These are phyloP conservation scores for Yamadazyma pseudoaaseri DNA, from an alignment of 1,139 yeast species.

Conservation along the genomic window DNA sequence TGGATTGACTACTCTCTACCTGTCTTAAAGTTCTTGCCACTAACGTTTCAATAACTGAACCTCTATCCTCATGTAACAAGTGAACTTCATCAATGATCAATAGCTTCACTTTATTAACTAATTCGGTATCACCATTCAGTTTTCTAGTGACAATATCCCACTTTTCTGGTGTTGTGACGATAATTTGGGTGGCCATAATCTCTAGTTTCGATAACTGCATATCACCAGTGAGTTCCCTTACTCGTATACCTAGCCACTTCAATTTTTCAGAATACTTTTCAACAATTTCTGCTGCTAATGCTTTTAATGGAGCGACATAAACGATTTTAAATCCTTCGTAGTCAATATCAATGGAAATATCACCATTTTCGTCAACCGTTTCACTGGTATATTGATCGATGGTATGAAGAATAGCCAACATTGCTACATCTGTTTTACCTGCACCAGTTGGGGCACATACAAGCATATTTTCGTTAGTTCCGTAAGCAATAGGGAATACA, in stretches of 20 bases:
- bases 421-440: conserved; percentile 95
- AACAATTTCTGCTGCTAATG: conserved; percentile 95
- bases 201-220: conserved; percentile 75
- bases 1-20: conserved; percentile 88
- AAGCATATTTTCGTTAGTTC: conserved; percentile 91
- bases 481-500: conserved; percentile 89
- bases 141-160: conserved; percentile 98
- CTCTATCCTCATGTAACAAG: conserved; percentile 94
- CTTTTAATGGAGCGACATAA: conserved; percentile 91
- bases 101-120: conserved; percentile 80
- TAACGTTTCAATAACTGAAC: conserved; percentile 92
- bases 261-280: conserved; percentile 81
- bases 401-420: conserved; percentile 69
- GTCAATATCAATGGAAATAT: conserved; percentile 59
- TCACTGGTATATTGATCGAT: conserved; percentile 60
- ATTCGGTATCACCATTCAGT: conserved; percentile 78
- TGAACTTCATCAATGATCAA: conserved; percentile 96
- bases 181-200: conserved; percentile 72
- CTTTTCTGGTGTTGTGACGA: conserved; percentile 93
- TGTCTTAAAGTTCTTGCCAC: conserved; percentile 95
- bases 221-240: conserved; percentile 91
- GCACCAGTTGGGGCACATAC: conserved; percentile 99
- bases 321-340: conserved; percentile 75
- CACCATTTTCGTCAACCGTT: conserved; percentile 45
- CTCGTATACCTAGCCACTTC: conserved; percentile 81